Base-by-base conservation (phyloP, 1,284 basidiomycete genomes). In the Austropuccinia psidii region DNA sequence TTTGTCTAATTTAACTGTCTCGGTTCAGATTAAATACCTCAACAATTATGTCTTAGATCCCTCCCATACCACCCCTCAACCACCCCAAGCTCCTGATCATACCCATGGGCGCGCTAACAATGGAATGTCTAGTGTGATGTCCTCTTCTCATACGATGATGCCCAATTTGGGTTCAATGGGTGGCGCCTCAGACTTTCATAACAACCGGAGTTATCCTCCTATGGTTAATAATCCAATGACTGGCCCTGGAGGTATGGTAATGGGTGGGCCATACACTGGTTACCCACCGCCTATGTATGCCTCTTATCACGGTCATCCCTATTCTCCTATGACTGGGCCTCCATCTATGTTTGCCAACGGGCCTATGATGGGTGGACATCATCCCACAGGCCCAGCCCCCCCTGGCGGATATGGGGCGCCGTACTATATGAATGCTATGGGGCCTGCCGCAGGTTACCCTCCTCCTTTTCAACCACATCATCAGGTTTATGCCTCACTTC, bases 21-120 rank as follows among this genome's bases (percentile, higher is more conserved):
- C n/a, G n/a, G n/a, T n/a, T n/a, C 78, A 94, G 90, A 81, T 93
- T 75, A 86, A 89, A 39, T 90, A 89, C 80, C 92, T 92, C 84
- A 95, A 96, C 82, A 91, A 90, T 80, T 96, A 93, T 80, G 90
- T 90, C 35, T 86, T 95, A 74, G 93, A 96, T 82, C 93, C 93
- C 66, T 89, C 93, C 78, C 90, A 88, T 76, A 89, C 94, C 70
- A 90, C 90, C 89, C 81, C 75, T 21, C 76, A 73, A n/a, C 35
- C 61, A 27, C 70, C 70, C 33, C 31, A 47, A 11, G 27, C 33
- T 21, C 60, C 50, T 7, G 70, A 73, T 17, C 54, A 73, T 35
- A 35, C 47, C 11, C 61, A 64, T n/a, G 31, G 39, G 11, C 55
- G 58, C 49, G 8, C 33, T 9, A 57, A 62, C 37, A 57, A 69